Base-by-base conservation (phyloP, 23 red algal species). In the Pyropia haitanensis region DNA sequence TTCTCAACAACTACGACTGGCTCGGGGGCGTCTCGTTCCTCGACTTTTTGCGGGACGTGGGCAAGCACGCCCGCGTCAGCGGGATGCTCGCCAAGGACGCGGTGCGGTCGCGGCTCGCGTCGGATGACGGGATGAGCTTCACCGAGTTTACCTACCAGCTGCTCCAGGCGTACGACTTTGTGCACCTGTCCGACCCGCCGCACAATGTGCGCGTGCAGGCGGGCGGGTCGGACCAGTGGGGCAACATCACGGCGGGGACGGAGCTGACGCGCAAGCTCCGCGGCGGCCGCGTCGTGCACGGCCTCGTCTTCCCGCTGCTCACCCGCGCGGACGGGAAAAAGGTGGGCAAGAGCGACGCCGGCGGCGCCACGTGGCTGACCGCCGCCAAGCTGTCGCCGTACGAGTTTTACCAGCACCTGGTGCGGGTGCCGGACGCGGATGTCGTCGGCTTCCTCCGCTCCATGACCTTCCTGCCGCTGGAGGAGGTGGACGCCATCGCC, bases 131-230 rank as follows among this genome's bases (percentile, higher is more conserved):
- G 34, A 88, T 96, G 32, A 88, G 80, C 10, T 96, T 96, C 63
- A 96, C 85, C 15, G 92, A 96, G 82, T 96, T 96, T 51, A 87
- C 92, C 16, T 96, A 96, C 58, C 92, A 96, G 71, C 77, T 96
- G 20, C 69, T 96, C 58, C 92, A 96, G 71, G 92, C 76, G 18
- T 96, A 89, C 61, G 92, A 96, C 58, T 96, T 96, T 59, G 64
- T 77, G 56, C 74, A 96, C 71, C 51, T 96, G 27, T 70, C 52
- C 32, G 79, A 84, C 18, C 60, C 58, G 0, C 19, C 50, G 10
- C 32, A 66, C 32, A 59, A 80, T n/a, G 84, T 88, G 20, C 32
- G 54, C 4, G 19, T 96, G 29, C 92, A 96, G 71, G 58, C 76
- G 24, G 92, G 92, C 2, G 92, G 92, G 39, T 82, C 75, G 5